Conservation (phyloP, 1,139 yeast genomes). For the Yamadazyma trypodendri region DNA sequence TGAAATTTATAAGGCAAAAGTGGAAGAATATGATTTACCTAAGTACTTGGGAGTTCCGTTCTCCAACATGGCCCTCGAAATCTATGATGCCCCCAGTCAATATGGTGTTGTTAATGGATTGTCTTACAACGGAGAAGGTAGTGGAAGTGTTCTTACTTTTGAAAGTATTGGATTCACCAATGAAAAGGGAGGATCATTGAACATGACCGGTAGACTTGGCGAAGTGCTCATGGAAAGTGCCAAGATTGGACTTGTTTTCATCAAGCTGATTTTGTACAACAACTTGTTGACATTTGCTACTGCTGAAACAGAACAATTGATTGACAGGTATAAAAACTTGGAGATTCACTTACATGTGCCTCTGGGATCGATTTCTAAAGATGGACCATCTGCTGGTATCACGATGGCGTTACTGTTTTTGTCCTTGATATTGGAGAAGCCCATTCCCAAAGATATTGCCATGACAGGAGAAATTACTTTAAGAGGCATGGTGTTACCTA, state of each 20-base stretch:
- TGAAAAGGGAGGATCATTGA: conserved; percentile 40
- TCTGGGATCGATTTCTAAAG: conserved; percentile 83
- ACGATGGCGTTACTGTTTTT: conserved; percentile 83
- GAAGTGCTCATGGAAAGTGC: conserved; percentile 82
- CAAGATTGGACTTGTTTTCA: conserved; percentile 73
- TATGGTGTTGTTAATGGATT: conserved; percentile 88
- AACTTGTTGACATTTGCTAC: conserved; percentile 29
- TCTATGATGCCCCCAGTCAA: conserved; percentile 29
- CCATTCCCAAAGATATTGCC: conserved; percentile 70
- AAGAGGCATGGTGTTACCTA: conserved; percentile 81
- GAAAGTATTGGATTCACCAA: conserved; percentile 65
- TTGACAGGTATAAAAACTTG: conserved; percentile 47
- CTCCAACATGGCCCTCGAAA: conserved; percentile 27
- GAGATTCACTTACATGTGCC: conserved; percentile 88
- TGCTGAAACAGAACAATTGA: conserved; percentile 25
- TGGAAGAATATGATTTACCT: conserved; percentile 45
- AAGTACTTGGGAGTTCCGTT: conserved; percentile 55
- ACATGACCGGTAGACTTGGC: conserved; percentile 81
- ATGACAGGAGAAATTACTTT: conserved; percentile 95
- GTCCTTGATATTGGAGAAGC: conserved; percentile 65
- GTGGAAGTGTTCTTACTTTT: conserved; percentile 79
- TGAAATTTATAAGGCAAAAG: conserved; percentile 31
- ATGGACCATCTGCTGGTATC: conserved; percentile 93
- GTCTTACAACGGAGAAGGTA: conserved; percentile 85
- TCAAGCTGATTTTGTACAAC: conserved; percentile 55